Evolutionary conservation across 208 protist species (phyloP).

Genomic region (Leishmania mexicana): DNA sequence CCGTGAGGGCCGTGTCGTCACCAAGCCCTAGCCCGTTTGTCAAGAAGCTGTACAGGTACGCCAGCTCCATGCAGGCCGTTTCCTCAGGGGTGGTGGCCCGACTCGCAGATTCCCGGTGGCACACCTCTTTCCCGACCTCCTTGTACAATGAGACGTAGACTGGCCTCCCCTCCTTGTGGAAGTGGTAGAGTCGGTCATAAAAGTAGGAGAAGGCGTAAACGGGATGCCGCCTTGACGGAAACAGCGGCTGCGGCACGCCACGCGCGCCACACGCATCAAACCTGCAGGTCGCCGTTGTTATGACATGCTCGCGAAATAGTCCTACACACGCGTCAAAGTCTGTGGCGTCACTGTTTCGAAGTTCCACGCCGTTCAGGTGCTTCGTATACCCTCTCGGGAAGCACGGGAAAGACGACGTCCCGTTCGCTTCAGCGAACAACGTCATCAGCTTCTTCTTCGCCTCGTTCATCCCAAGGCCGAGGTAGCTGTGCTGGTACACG

Average conservation of each 20-base stretch:
- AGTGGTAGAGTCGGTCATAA: slow-evolving; percentile 51
- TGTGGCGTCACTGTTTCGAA: slow-evolving; percentile 15
- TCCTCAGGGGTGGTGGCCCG: not conserved
- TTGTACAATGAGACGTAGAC: slow-evolving; percentile 37
- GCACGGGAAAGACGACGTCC: slow-evolving; percentile 27
- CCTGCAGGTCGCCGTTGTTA: slow-evolving; percentile 28
- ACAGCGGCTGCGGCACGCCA: slow-evolving; percentile 56
- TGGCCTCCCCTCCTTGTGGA: slow-evolving; percentile 1
- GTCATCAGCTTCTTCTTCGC: slow-evolving; percentile 37
- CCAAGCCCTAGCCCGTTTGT: slow-evolving; percentile 50
- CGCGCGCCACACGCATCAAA: slow-evolving; percentile 45
- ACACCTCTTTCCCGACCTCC: slow-evolving; percentile 31
- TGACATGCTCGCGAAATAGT: slow-evolving; percentile 24
- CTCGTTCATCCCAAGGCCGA: slow-evolving; percentile 77
- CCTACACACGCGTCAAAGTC: slow-evolving; percentile 34
- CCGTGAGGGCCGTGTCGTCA: slow-evolving; percentile 37
- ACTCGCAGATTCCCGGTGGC: slow-evolving; percentile 3
- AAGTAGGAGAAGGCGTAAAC: slow-evolving; percentile 82
- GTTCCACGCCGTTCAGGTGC: slow-evolving; percentile 11
- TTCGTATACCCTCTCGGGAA: slow-evolving; percentile 25
- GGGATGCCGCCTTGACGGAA: slow-evolving; percentile 8
- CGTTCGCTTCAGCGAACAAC: slow-evolving; percentile 7
- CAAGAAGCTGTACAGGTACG: slow-evolving; percentile 79
- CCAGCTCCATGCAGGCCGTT: slow-evolving; percentile 71
- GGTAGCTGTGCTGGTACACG: slow-evolving; percentile 83